Conservation (phyloP, 495 filamentous ascomycete species). For the Cercophora scortea region DNA sequence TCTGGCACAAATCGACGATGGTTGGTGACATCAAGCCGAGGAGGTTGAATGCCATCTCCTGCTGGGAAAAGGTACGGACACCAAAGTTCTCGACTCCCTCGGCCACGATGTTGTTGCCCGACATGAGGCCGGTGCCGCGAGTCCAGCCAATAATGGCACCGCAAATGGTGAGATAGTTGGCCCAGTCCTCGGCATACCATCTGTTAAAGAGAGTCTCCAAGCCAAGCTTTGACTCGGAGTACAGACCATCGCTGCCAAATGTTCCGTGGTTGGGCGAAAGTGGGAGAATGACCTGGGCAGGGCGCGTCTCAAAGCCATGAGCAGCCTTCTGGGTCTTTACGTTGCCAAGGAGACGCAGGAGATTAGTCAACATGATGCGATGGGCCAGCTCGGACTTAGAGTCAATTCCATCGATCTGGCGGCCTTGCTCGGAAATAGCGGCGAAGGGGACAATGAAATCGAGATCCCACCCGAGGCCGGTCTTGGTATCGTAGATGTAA, state of each 20-base stretch:
- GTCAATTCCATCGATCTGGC: slow-evolving; percentile 95
- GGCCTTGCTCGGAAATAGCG: slow-evolving; percentile 94
- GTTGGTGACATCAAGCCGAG: slow-evolving; percentile 92
- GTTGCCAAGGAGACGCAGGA: slow-evolving; percentile 79
- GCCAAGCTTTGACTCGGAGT: slow-evolving; percentile 95
- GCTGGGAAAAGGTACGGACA: slow-evolving; percentile 96
- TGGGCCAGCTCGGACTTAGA: slow-evolving; percentile 97
- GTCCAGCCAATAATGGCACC: slow-evolving; percentile 99
- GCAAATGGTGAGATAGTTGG: slow-evolving; percentile 95
- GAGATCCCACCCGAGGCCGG: slow-evolving; percentile 93
- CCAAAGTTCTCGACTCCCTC: slow-evolving; percentile 94
- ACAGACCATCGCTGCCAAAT: slow-evolving; percentile 95
- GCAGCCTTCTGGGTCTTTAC: slow-evolving; percentile 85
- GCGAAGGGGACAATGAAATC: slow-evolving; percentile 96
- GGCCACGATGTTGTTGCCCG: slow-evolving; percentile 94
- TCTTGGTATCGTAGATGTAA: slow-evolving; percentile 96
- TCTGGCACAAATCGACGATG: slow-evolving; percentile 92
- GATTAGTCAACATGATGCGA: slow-evolving; percentile 98
- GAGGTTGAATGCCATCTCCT: slow-evolving; percentile 99
- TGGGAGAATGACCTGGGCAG: slow-evolving; percentile 92
- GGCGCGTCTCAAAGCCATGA: slow-evolving; percentile 86
- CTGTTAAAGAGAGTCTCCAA: slow-evolving; percentile 97
- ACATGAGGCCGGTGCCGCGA: slow-evolving; percentile 96
- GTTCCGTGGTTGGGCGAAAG: slow-evolving; percentile 97
- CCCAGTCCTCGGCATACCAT: slow-evolving; percentile 97